These are phyloP conservation scores for Phytophthora palmivora DNA, from an alignment of 352 stramenopile species.

Conservation along the genomic window DNA sequence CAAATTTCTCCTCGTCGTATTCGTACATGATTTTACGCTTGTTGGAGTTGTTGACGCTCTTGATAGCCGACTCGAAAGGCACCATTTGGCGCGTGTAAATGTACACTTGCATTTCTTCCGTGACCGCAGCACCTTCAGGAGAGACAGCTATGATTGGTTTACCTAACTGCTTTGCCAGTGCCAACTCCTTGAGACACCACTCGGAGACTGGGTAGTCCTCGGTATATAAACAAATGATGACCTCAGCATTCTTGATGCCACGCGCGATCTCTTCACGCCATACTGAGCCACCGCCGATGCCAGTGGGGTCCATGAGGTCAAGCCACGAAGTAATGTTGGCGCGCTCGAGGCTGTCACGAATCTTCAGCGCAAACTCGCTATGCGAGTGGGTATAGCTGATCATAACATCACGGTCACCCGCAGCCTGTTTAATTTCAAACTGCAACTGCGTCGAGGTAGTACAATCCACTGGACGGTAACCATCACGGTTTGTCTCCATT, in stretches of 20 bases:
- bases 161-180: slow-evolving; percentile 71
- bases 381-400: slow-evolving; percentile 91
- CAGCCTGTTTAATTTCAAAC: slow-evolving; percentile 83
- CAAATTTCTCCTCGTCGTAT: slow-evolving; percentile 69
- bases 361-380: slow-evolving; percentile 71
- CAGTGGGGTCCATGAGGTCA: slow-evolving; percentile 81
- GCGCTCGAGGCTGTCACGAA: slow-evolving; percentile 73
- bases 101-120: slow-evolving; percentile 85
- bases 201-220: slow-evolving; percentile 78
- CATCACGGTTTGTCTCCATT: slow-evolving; percentile 72
- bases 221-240: slow-evolving; percentile 78
- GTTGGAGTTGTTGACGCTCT: slow-evolving; percentile 59
- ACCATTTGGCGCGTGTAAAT: slow-evolving; percentile 87
- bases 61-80: slow-evolving; percentile 78
- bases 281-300: slow-evolving; percentile 77
- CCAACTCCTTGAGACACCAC: slow-evolving; percentile 86
- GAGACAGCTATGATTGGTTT: slow-evolving; percentile 78
- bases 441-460: slow-evolving; percentile 85
- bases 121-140: slow-evolving; percentile 59
- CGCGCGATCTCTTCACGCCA: slow-evolving; percentile 86
- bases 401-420: slow-evolving; percentile 86
- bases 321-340: slow-evolving; percentile 83
- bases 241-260: slow-evolving; percentile 75
- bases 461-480: slow-evolving; percentile 76
- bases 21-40: slow-evolving; percentile 67